Percentiles rank a stretch among this genome's conserved stretches.
phyloP scores from a whole-genome alignment of 2,329 filamentous ascomycete genomes.

The Stemphylium lycopersici region DNA sequence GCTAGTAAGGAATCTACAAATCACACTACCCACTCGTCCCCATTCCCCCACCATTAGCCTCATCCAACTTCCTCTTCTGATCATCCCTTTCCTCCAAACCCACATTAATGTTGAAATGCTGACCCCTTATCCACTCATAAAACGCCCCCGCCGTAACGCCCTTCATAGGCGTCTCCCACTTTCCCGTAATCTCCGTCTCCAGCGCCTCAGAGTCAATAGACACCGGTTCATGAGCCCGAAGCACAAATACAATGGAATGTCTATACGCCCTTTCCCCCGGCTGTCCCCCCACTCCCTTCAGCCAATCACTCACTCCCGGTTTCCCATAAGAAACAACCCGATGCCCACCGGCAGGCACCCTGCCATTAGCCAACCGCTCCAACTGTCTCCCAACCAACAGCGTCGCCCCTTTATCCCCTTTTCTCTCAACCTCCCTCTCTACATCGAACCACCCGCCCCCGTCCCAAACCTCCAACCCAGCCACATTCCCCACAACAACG shows the following conservation, averaged over 20 bases:
- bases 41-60: background rate
- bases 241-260: conserved; percentile 47
- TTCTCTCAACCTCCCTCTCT: conserved; percentile 32
- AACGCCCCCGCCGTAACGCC: conserved; percentile 39
- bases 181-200: conserved; percentile 40
- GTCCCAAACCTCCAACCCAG: conserved; percentile 47
- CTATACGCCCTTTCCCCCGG: conserved; percentile 30
- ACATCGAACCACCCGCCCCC: conserved; percentile 33
- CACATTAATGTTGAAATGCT: conserved; percentile 49
- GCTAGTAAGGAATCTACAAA: too few relatives aligned
- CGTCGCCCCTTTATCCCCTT: conserved; percentile 27
- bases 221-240: conserved; percentile 40
- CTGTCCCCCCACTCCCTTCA: background rate
- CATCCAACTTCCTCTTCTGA: conserved; percentile 27
- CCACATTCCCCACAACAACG: conserved; percentile 43
- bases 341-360: conserved; percentile 44
- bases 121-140: conserved; percentile 37
- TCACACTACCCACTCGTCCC: background rate
- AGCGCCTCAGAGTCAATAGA: conserved; percentile 33
- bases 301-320: background rate
- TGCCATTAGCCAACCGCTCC: conserved; percentile 33
- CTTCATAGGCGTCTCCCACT: conserved; percentile 30
- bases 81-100: conserved; percentile 38
- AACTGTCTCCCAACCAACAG: conserved; percentile 42
- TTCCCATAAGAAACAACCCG: conserved; percentile 43